These are phyloP conservation scores for Osmanthus fragrans DNA, from an alignment of 257 asterid genomes.

Conservation along the genomic window DNA sequence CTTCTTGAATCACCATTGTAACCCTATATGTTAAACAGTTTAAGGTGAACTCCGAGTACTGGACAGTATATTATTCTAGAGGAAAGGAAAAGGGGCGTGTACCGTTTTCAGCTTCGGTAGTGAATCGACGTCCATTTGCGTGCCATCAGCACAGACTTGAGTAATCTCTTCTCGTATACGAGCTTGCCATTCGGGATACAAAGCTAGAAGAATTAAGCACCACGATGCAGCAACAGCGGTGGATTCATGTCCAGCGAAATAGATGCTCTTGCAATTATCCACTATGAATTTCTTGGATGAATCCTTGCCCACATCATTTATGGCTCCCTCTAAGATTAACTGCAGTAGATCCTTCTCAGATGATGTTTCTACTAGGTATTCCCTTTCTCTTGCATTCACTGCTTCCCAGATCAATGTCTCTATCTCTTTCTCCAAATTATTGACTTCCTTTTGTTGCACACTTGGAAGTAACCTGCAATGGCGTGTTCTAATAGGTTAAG, in stretches of 20 bases:
- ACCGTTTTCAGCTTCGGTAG: conserved; percentile 71
- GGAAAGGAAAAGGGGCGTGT: conserved; percentile 2
- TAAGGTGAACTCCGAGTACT: not conserved
- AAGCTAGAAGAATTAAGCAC: conserved; percentile 83
- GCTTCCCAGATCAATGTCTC: conserved; percentile 73
- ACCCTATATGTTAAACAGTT: conserved; percentile 33
- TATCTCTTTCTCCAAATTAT: conserved; percentile 64
- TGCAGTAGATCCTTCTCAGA: conserved; percentile 64
- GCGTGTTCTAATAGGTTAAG: not conserved
- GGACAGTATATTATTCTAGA: not conserved
- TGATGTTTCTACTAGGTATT: conserved; percentile 27
- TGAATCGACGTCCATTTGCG: conserved; percentile 43
- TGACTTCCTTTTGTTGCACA: conserved; percentile 49
- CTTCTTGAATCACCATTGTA: conserved; percentile 83
- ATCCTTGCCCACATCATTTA: conserved; percentile 44
- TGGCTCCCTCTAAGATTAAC: conserved; percentile 65
- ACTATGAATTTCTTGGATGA: conserved; percentile 69
- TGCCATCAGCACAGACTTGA: conserved; percentile 37
- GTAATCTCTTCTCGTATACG: conserved; percentile 53
- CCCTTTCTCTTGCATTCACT: conserved; percentile 48
- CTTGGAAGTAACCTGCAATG: conserved; percentile 41
- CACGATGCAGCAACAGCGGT: conserved; percentile 85
- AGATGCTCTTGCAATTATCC: conserved; percentile 87
- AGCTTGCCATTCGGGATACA: conserved; percentile 82
- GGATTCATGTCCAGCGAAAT: conserved; percentile 87